These are phyloP conservation scores for Eimeria maxima DNA, from an alignment of 169 alveolate species.

Conservation along the genomic window DNA sequence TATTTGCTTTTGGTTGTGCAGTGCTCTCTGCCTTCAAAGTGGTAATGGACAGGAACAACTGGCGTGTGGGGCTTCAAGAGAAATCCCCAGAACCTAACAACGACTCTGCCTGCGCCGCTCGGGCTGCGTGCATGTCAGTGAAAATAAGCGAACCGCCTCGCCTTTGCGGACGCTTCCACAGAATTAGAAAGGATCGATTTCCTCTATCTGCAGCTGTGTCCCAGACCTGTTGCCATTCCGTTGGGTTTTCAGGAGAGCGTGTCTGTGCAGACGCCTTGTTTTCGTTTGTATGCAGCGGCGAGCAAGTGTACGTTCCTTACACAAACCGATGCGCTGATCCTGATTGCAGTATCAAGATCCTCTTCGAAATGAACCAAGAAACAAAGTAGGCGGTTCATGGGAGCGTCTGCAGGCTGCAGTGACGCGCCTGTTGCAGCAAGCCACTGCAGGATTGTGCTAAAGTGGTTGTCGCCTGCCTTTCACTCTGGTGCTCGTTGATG, in stretches of 20 bases:
- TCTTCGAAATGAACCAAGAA: constrained; percentile 35
- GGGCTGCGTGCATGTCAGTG: constrained; percentile 67
- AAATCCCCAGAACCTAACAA: constrained; percentile 49
- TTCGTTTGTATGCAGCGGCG: constrained; percentile 63
- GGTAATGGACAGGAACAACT: constrained; percentile 67
- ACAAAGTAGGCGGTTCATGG: constrained; percentile 54
- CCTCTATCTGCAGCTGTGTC: not conserved
- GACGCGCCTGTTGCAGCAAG: not conserved
- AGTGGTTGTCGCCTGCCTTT: not conserved
- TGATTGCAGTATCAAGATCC: constrained; percentile 58
- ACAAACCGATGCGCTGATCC: constrained; percentile 78
- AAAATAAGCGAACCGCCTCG: not conserved
- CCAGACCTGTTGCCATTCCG: not conserved
- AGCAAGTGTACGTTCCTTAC: constrained; percentile 58
- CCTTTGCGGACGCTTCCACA: not conserved
- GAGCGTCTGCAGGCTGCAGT: not conserved
- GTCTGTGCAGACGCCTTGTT: not conserved
- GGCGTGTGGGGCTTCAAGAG: constrained; percentile 79
- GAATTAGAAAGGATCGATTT: not conserved
- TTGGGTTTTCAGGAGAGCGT: not conserved
- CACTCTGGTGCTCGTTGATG: not conserved
- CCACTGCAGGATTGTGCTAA: not conserved
- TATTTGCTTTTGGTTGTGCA: not conserved
- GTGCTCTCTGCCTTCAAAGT: constrained; percentile 60
- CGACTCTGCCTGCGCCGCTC: constrained; percentile 65